Evolutionary conservation across 164 flowering plant genomes (phyloP).

Genomic region (Macadamia integrifolia): DNA sequence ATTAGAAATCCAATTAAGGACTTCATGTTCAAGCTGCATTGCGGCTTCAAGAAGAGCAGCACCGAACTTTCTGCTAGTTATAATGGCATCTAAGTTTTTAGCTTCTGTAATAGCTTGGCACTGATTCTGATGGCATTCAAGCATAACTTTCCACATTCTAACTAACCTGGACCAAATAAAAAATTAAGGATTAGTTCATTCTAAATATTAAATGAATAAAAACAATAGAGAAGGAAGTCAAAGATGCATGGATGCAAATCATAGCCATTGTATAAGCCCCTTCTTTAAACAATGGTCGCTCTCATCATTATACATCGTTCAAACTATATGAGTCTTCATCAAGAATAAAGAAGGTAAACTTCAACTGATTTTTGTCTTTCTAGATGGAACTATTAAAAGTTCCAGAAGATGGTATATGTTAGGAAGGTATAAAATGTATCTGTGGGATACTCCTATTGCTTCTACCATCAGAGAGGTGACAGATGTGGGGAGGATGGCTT

Average conservation of each 20-base stretch:
- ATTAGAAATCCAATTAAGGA: conserved; percentile 36
- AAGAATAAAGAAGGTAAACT: too few relatives aligned
- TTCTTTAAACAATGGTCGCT: too few relatives aligned
- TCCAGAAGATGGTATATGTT: too few relatives aligned
- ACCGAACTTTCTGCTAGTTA: conserved; percentile 18
- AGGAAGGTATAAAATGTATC: too few relatives aligned
- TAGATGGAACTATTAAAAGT: too few relatives aligned
- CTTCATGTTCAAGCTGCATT: conserved; percentile 33
- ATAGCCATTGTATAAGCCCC: neutral
- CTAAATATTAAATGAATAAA: neutral
- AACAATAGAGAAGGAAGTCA: neutral
- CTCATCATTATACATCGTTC: too few relatives aligned
- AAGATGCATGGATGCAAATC: neutral
- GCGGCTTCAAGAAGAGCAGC: conserved; percentile 31
- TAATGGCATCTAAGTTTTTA: conserved; percentile 27
- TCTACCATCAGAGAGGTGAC: too few relatives aligned
- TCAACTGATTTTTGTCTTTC: too few relatives aligned
- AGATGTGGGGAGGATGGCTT: too few relatives aligned
- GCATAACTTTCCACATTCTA: conserved; percentile 62
- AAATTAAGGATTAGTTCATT: neutral
- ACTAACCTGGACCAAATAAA: conserved; percentile 31
- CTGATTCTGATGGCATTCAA: conserved; percentile 48
- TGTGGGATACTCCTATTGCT: too few relatives aligned
- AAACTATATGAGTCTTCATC: too few relatives aligned
- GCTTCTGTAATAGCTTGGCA: conserved; percentile 33